A percentile compares a stretch with the other conserved stretches of the same genome.
phyloP scores from a whole-genome alignment of 2,329 filamentous ascomycete genomes.

The Hawksworthiomyces lignivorus region DNA sequence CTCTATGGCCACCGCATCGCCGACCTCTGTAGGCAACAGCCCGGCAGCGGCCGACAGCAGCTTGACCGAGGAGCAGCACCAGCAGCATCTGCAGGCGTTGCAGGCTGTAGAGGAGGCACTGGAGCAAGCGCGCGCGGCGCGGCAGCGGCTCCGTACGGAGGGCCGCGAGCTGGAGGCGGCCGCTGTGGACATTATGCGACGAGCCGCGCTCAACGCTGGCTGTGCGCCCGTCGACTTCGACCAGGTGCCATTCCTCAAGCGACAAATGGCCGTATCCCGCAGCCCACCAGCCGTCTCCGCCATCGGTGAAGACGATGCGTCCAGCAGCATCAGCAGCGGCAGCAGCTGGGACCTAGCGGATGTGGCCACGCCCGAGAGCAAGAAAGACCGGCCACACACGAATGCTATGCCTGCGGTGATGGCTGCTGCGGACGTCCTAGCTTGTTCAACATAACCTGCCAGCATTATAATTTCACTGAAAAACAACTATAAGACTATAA shows the following conservation, averaged over 20 bases:
- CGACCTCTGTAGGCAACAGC: too few relatives aligned
- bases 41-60: neutral
- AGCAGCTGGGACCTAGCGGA: slow-evolving; percentile 7
- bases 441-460: too few relatives aligned
- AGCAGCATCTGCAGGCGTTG: slow-evolving; percentile 7
- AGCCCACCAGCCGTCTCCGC: neutral
- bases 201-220: slow-evolving; percentile 22
- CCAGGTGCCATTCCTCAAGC: neutral
- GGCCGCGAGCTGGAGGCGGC: slow-evolving; percentile 16
- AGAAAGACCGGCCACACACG: too few relatives aligned
- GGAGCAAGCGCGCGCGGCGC: slow-evolving; percentile 12
- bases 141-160: slow-evolving; percentile 15
- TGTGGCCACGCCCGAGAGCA: too few relatives aligned
- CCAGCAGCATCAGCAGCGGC: neutral
- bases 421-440: too few relatives aligned
- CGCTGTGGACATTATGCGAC: slow-evolving; percentile 23
- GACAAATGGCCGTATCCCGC: neutral
- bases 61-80: neutral
- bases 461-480: too few relatives aligned
- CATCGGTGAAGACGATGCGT: neutral
- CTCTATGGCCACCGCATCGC: neutral
- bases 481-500: too few relatives aligned
- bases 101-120: slow-evolving; percentile 19
- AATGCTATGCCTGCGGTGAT: too few relatives aligned
- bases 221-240: slow-evolving; percentile 17